Evolutionary conservation across 257 asterid species (phyloP).

Genomic region (Vinca minor): DNA sequence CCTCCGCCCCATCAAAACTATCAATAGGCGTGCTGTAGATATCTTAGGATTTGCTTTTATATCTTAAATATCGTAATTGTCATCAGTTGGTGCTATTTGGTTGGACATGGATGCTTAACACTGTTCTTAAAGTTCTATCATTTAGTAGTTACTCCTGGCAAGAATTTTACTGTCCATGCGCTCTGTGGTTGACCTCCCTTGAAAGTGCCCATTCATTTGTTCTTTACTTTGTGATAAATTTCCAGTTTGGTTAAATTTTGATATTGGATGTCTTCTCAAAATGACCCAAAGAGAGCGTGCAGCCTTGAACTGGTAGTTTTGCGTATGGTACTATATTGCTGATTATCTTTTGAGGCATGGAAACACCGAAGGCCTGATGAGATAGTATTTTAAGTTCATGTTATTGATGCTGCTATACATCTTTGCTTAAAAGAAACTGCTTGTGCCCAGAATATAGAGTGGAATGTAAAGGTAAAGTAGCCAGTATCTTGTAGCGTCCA

Average conservation of each 20-base stretch:
- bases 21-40: slow-evolving; percentile 11
- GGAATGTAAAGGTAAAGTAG: too few species aligned
- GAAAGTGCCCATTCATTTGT: neutral
- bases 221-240: neutral
- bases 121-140: neutral
- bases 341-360: neutral
- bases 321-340: too few species aligned
- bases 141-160: neutral
- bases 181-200: neutral
- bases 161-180: neutral
- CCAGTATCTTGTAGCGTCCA: too few species aligned
- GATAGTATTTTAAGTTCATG: too few species aligned
- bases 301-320: too few species aligned
- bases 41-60: slow-evolving; percentile 9
- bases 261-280: neutral
- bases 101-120: neutral
- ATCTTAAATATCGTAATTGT: neutral
- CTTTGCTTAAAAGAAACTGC: too few species aligned
- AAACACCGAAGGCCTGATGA: too few species aligned
- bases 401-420: too few species aligned
- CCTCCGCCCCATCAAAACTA: slow-evolving; percentile 12
- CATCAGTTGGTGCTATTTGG: neutral
- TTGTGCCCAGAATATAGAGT: too few species aligned
- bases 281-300: too few species aligned
- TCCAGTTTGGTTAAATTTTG: too few species aligned